A percentile compares a stretch with the other conserved stretches of the same genome.
These are phyloP conservation scores for Xylariaceae sp. DNA, from an alignment of 2,329 filamentous ascomycete species.

Conservation along the genomic window DNA sequence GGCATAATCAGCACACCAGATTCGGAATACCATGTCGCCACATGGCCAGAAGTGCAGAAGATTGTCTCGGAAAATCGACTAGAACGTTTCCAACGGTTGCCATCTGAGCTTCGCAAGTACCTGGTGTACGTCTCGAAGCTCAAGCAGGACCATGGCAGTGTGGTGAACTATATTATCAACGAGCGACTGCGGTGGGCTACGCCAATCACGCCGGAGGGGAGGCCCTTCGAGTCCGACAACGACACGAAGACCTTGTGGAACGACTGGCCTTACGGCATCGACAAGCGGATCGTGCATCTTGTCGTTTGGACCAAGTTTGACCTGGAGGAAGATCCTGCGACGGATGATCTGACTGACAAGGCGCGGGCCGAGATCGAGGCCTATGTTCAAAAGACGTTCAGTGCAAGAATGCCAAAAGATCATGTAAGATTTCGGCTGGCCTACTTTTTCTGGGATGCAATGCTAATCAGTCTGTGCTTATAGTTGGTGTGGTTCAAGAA, in stretches of 20 bases:
- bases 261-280: constrained; percentile 92
- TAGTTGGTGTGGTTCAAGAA: constrained; percentile 78
- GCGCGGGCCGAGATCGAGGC: constrained; percentile 62
- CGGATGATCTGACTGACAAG: constrained; percentile 62
- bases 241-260: constrained; percentile 78
- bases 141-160: constrained; percentile 64
- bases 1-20: constrained; percentile 69
- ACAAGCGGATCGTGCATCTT: constrained; percentile 72
- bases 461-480: constrained; percentile 2
- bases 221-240: constrained; percentile 40
- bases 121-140: constrained; percentile 64
- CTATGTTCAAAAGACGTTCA: constrained; percentile 67
- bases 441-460: constrained; percentile 18
- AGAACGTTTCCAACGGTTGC: constrained; percentile 70
- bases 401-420: constrained; percentile 43
- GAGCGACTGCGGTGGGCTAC: constrained; percentile 65
- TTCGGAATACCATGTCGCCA: constrained; percentile 53
- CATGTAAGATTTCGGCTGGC: constrained; percentile 39
- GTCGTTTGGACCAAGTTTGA: constrained; percentile 92
- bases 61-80: constrained; percentile 65
- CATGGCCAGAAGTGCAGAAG: constrained; percentile 66
- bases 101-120: constrained; percentile 76
- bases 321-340: constrained; percentile 62
- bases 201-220: constrained; percentile 32
- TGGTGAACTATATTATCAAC: constrained; percentile 71